These are phyloP conservation scores for Pseudopyricularia cyperi DNA, from an alignment of 2,329 filamentous ascomycete species.

Conservation along the genomic window DNA sequence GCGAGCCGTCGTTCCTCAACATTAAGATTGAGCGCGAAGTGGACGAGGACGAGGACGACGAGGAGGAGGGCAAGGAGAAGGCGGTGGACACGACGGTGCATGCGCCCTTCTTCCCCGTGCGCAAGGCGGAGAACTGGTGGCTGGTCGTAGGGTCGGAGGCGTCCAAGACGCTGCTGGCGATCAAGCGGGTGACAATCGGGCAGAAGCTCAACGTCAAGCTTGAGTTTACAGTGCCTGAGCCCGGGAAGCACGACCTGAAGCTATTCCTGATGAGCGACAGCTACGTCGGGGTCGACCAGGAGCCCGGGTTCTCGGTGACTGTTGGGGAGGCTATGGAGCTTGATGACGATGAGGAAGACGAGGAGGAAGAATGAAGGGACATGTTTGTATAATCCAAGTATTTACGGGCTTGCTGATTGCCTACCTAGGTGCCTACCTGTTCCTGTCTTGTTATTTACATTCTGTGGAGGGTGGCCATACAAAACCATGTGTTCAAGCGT, in stretches of 20 bases:
- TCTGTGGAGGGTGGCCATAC: too few species aligned
- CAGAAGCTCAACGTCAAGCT: constrained; percentile 61
- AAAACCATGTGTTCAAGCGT: too few species aligned
- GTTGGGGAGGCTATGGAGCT: constrained; percentile 93
- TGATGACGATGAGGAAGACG: constrained; percentile 74
- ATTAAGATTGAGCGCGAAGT: constrained; percentile 77
- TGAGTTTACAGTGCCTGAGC: constrained; percentile 75
- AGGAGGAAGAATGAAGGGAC: constrained; percentile 16
- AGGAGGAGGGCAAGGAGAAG: constrained; percentile 53
- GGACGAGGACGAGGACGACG: constrained; percentile 54
- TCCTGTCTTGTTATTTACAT: too few species aligned
- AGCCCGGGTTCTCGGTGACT: constrained; percentile 72
- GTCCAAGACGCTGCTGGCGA: constrained; percentile 74
- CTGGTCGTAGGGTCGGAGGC: constrained; percentile 88
- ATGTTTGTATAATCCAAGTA: not conserved
- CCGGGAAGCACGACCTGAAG: constrained; percentile 78
- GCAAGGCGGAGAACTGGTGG: constrained; percentile 99
- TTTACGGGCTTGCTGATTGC: not conserved
- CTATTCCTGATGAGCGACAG: constrained; percentile 94
- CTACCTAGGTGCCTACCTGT: too few species aligned
- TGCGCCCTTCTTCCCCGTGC: constrained; percentile 82
- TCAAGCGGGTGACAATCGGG: constrained; percentile 86
- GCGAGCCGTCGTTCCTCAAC: constrained; percentile 68
- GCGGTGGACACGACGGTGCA: constrained; percentile 77
- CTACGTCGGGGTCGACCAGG: constrained; percentile 94